Percentiles rank a stretch among this genome's conserved stretches.
Conservation (phyloP, 2,329 filamentous ascomycete species). For the Cladosporium halotolerans region DNA sequence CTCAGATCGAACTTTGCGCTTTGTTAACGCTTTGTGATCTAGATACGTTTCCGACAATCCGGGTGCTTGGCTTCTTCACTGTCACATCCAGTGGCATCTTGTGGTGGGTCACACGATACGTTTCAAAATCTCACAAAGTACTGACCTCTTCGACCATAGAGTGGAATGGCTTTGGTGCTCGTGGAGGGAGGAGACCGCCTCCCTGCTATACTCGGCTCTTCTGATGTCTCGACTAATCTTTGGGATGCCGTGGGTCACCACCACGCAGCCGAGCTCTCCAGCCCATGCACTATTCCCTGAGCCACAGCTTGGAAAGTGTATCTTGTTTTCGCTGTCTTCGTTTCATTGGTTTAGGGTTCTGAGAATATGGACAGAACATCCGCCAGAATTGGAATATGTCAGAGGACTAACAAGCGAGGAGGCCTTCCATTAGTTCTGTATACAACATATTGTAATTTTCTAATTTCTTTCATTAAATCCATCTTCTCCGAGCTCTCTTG, state of each 20-base stretch:
- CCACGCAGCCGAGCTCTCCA: not conserved
- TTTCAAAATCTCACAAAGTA: not conserved
- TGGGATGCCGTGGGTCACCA: not conserved
- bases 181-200: not conserved
- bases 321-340: not conserved
- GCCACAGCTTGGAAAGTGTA: not conserved
- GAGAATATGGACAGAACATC: constrained; percentile 3
- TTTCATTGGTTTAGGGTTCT: constrained; percentile 12
- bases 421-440: no score
- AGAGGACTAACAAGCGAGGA: no score
- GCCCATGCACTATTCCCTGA: not conserved
- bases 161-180: not conserved
- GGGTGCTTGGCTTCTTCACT: not conserved
- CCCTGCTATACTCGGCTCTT: not conserved
- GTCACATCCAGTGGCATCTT: not conserved
- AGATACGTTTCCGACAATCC: not conserved
- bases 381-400: no score
- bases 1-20: not conserved
- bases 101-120: not conserved
- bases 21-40: not conserved
- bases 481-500: no score
- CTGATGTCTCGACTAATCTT: not conserved
- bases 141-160: not conserved
- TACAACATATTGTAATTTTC: no score
- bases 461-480: no score